Evolutionary conservation across 306 rosid genomes (phyloP), one percentile per base, ranked within the genome.

Genomic region (Chamaecrista fasciculata): DNA sequence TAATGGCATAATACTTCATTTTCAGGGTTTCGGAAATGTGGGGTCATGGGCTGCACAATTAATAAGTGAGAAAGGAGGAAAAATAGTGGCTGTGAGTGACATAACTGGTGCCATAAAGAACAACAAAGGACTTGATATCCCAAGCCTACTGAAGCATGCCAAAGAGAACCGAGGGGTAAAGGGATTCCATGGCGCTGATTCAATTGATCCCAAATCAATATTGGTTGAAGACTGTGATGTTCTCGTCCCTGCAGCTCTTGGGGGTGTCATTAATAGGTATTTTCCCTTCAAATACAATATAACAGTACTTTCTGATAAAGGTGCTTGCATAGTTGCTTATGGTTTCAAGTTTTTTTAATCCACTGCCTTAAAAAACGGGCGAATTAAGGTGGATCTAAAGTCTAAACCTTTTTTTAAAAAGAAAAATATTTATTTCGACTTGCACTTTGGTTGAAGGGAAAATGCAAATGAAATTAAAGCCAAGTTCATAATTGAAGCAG

Each of bases 21-120:
- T 60, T 81, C 82, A 90, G 96, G 98, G 98, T 63, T 92, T 92
- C 49, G 98, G 98, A 28, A 89, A 92, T 68, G 98, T 92, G 40
- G 98, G 96, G 23, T 89, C 98, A 1, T 90, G 98, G 96, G 98
- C 98, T 23, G 98, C 98, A 9, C 84, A 76, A 52, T 74, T 92
- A 50, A 87, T 87, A 12, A 84, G 70, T 71, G 93, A 90, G 83
- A 84, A 72, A 16, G 96, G 96, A 65, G 98, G 98, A 14, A 90
- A 84, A 80, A 72, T 92, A 42, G 96, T 92, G 43, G 98, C 96
- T 18, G 88, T 87, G 73, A 90, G 96, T 79, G 98, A 92, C 71
- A 84, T 92, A 36, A 86, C 80, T 18, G 98, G 98, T 70, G 96
- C 93, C 44, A 77, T 92, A 76, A 90, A 80, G 79, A 87, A 90